Evolutionary conservation across 176 grass and related monocot genomes (phyloP).

Genomic region (Aegilops speltoides): DNA sequence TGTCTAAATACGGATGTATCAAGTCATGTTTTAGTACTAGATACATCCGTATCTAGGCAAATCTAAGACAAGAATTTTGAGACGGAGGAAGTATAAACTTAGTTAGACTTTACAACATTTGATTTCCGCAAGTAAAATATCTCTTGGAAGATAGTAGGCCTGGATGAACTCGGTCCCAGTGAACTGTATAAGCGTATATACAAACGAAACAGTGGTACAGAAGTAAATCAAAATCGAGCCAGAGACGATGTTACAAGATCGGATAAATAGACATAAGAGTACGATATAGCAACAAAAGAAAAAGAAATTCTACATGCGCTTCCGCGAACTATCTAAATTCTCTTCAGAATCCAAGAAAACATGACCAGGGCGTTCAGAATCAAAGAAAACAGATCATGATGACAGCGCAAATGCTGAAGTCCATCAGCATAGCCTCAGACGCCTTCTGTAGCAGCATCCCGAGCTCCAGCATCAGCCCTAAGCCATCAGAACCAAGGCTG

Average conservation of each 20-base stretch:
- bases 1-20: too few relatives aligned
- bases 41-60: too few relatives aligned
- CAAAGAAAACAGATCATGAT: conserved; percentile 74
- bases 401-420: conserved; percentile 70
- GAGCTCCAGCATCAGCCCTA: conserved; percentile 55
- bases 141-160: too few relatives aligned
- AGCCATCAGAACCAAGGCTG: conserved; percentile 38
- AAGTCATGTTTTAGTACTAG: too few relatives aligned
- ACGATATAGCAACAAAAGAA: neutral
- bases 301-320: neutral
- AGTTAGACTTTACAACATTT: too few relatives aligned
- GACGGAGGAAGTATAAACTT: too few relatives aligned
- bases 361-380: conserved; percentile 34
- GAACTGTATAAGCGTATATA: neutral
- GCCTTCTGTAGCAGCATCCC: conserved; percentile 60
- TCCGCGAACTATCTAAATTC: neutral
- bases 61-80: too few relatives aligned
- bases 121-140: too few relatives aligned
- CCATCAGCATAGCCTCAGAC: conserved; percentile 55
- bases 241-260: neutral
- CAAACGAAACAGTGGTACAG: neutral
- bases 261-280: neutral
- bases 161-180: too few relatives aligned
- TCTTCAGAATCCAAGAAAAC: neutral
- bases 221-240: conserved; percentile 6